Evolutionary conservation across 192 early-diverging fungal species (phyloP).

Genomic region (Thoreauomyces humboldtii): DNA sequence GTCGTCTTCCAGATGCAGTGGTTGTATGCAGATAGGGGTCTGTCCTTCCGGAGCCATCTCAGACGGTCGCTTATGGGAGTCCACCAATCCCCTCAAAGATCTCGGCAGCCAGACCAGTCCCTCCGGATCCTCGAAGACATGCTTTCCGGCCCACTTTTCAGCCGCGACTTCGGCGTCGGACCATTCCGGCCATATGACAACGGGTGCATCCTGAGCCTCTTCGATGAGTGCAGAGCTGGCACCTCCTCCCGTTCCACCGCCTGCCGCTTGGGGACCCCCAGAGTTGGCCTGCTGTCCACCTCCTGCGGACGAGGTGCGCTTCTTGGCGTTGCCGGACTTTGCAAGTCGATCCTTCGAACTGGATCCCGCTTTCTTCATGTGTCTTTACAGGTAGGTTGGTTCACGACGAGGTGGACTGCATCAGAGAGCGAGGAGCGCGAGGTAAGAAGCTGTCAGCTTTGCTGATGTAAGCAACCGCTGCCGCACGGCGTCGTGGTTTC

Average conservation of each 20-base stretch:
- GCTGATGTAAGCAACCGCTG: neutral
- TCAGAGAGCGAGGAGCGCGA: neutral
- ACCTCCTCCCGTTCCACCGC: constrained; percentile 3
- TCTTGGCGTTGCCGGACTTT: constrained; percentile 42
- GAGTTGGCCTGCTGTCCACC: constrained; percentile 11
- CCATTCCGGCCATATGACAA: constrained; percentile 61
- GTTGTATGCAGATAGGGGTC: constrained; percentile 32
- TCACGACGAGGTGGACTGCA: neutral
- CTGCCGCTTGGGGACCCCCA: constrained; percentile 1
- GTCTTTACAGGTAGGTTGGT: too few relatives aligned
- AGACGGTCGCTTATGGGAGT: constrained; percentile 38
- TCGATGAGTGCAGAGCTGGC: constrained; percentile 3
- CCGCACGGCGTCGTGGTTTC: too few relatives aligned
- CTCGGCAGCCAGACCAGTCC: constrained; percentile 30
- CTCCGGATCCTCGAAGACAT: constrained; percentile 60
- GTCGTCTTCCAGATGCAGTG: constrained; percentile 33
- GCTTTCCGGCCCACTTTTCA: constrained; percentile 60
- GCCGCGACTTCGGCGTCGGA: constrained; percentile 50
- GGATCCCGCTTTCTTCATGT: constrained; percentile 40
- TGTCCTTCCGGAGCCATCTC: constrained; percentile 41
- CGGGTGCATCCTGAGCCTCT: constrained; percentile 34
- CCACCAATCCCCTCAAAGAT: constrained; percentile 34
- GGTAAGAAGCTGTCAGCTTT: neutral
- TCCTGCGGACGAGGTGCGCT: constrained; percentile 30
- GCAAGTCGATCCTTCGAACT: constrained; percentile 39